A percentile compares a stretch with the other conserved stretches of the same genome.
These are phyloP conservation scores for Clonostachys chloroleuca DNA, from an alignment of 2,329 filamentous ascomycete species.

Conservation along the genomic window DNA sequence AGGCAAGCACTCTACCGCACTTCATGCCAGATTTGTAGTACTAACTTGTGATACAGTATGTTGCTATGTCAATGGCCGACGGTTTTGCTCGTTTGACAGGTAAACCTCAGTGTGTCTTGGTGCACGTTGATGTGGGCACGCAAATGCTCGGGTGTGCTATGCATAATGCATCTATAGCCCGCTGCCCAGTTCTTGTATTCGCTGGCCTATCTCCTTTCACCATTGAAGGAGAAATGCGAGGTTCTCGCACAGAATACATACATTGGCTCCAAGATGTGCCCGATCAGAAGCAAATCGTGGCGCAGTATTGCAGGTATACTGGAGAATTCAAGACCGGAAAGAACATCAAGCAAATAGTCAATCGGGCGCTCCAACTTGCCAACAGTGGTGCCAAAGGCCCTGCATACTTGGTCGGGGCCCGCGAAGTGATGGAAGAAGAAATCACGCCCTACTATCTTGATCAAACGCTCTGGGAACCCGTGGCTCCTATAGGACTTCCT, in stretches of 20 bases:
- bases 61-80: conserved; percentile 73
- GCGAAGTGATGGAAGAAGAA: conserved; percentile 85
- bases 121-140: conserved; percentile 75
- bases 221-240: conserved; percentile 67
- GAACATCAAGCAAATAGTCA: conserved; percentile 82
- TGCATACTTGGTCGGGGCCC: conserved; percentile 72
- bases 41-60: conserved; percentile 48
- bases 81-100: conserved; percentile 66
- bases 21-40: not conserved
- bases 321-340: conserved; percentile 74
- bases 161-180: conserved; percentile 68
- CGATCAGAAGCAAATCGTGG: conserved; percentile 70
- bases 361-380: conserved; percentile 74
- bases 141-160: conserved; percentile 69
- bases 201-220: conserved; percentile 71
- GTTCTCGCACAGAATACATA: conserved; percentile 70
- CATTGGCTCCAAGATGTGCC: conserved; percentile 79
- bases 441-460: conserved; percentile 67
- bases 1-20: conserved; percentile 43
- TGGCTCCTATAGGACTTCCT: conserved; percentile 60
- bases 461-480: conserved; percentile 66
- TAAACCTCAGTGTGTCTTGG: conserved; percentile 67
- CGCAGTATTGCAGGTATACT: conserved; percentile 76
- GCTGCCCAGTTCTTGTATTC: conserved; percentile 69
- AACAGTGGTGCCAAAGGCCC: conserved; percentile 70